Evolutionary conservation across 2,329 filamentous ascomycete species (phyloP).

Genomic region (Fusarium buharicum): DNA sequence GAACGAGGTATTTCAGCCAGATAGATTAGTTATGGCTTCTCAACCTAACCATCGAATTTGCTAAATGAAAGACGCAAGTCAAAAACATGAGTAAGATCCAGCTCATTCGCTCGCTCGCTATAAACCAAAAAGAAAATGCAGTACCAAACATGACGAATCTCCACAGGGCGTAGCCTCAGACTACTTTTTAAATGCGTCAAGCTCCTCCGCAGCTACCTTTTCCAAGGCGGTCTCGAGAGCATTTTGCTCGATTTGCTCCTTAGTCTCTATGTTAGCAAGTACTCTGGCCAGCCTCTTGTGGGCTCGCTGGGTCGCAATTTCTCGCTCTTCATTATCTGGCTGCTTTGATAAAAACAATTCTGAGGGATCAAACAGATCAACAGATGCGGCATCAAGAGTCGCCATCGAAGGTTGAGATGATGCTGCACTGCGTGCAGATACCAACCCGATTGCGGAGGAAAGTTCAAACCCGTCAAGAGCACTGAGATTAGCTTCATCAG

Average conservation of each 20-base stretch:
- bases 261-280: background rate
- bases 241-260: background rate
- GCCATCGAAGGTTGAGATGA: background rate
- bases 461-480: background rate
- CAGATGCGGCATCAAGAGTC: background rate
- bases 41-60: no score
- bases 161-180: background rate
- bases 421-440: background rate
- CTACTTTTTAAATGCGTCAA: background rate
- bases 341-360: background rate
- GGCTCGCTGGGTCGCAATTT: background rate
- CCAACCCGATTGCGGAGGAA: background rate
- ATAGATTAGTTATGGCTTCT: no score
- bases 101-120: background rate
- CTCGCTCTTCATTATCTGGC: background rate
- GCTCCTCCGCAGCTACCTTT: background rate
- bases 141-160: background rate
- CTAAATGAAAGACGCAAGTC: no score
- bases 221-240: background rate
- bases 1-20: no score
- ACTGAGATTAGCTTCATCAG: background rate
- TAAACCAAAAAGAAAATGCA: background rate
- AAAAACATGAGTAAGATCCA: background rate
- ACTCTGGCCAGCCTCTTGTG: background rate
- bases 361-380: background rate